Base-by-base conservation (phyloP, 306 rosid species). In the Ormosia emarginata region DNA sequence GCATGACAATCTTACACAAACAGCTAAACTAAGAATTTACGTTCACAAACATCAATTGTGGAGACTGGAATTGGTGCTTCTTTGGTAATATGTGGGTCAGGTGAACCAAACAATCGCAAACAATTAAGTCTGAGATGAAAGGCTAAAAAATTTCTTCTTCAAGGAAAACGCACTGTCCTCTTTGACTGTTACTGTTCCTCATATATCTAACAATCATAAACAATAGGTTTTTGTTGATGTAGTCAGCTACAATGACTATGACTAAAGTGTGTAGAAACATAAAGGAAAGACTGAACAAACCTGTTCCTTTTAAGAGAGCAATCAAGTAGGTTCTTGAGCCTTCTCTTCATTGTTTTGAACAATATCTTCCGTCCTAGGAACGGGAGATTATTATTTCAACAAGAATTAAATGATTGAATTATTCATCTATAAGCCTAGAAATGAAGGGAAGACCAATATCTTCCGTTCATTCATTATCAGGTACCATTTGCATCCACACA, bases 361-460 rank as follows among this genome's bases (percentile, higher is more conserved):
- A 57, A 55, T 63, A 59, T 87, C 90, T 79, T 82, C 84, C 79
- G 33, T 68, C 91, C 96, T 93, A 57, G 90, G 61, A 72, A 83
- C 74, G 74, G 58, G 12, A 74, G 57, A 52, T 47, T 15, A 40
- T 24, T 46, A 50, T 50, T 59, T 55, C 17, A 72, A 41, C 63
- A 18, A 66, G 75, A 72, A 87, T 77, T 67, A 64, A 75, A 57
- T 53, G 14, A 52, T 44, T 66, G 55, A 40, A 66, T 32, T 46
- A 61, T 78, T 68, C 36, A 72, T 67, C 53, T 65, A 7, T 56
- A 66, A 47, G 58, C 14, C 87, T 55, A 65, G 40, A 78, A 56
- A 79, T 73, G 77, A 66, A 55, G 33, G 7, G 33, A 14, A 7
- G 79, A 4, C 24, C 39, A 71, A 55, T 12, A 71, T 83, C 40